These are phyloP conservation scores for Erythrophleum fordii DNA, from an alignment of 306 rosid species.

Conservation along the genomic window DNA sequence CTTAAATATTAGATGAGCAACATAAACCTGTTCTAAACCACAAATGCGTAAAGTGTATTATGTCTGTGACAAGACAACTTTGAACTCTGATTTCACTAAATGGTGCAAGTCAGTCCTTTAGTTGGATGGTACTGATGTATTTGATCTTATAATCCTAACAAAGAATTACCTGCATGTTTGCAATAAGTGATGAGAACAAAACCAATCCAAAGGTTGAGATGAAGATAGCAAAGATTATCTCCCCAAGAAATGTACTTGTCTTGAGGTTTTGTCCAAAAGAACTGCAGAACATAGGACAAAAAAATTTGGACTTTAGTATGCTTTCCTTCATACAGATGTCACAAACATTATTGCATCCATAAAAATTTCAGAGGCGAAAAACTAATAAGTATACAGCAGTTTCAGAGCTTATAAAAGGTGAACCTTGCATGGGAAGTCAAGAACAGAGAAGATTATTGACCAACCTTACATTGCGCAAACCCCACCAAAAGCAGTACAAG, in stretches of 20 bases:
- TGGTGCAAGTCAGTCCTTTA: not conserved
- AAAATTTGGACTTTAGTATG: not conserved
- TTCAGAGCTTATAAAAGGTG: not conserved
- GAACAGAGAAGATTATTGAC: constrained; percentile 24
- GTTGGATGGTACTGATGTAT: not conserved
- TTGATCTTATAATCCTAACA: constrained; percentile 16
- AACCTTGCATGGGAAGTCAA: constrained; percentile 12
- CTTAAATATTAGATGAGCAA: not conserved
- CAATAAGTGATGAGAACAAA: constrained; percentile 78
- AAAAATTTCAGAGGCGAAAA: not conserved
- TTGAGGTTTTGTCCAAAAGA: constrained; percentile 84
- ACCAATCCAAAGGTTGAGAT: constrained; percentile 76
- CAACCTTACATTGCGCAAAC: constrained; percentile 78
- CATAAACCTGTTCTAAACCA: not conserved
- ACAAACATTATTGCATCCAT: not conserved
- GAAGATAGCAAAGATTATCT: constrained; percentile 68
- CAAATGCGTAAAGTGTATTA: not conserved
- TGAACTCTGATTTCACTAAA: not conserved
- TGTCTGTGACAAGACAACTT: not conserved
- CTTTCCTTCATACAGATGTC: constrained; percentile 9
- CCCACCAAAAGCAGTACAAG: constrained; percentile 96
- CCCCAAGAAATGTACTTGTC: constrained; percentile 64
- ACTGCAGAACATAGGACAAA: constrained; percentile 47
- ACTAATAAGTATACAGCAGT: not conserved
- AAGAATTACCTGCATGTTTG: constrained; percentile 86